These are phyloP conservation scores for Capillidium heterosporum DNA, from an alignment of 371 early-diverging fungal genomes.

Conservation along the genomic window DNA sequence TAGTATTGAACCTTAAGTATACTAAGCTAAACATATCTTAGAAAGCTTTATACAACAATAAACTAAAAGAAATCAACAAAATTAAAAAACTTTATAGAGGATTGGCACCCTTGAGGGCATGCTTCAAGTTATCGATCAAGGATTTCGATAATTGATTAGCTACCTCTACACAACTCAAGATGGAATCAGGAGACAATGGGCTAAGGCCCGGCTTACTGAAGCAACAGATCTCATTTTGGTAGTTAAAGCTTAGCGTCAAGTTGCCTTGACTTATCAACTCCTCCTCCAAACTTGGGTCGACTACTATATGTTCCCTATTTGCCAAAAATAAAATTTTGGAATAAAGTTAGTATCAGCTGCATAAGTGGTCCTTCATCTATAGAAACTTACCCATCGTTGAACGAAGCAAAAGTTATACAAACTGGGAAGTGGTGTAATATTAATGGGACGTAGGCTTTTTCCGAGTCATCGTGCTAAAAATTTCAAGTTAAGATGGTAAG, in stretches of 20 bases:
- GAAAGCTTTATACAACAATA: no score
- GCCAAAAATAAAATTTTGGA: not conserved
- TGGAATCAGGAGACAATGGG: conserved; percentile 29
- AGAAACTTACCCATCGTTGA: conserved; percentile 50
- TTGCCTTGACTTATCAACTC: conserved; percentile 63
- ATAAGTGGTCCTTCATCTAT: not conserved
- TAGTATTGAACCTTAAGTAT: no score
- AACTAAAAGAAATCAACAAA: no score
- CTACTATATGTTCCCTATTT: conserved; percentile 43
- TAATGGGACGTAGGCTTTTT: conserved; percentile 79
- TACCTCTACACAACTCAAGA: no score
- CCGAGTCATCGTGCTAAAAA: conserved; percentile 59
- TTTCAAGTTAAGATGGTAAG: not conserved
- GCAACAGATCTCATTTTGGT: conserved; percentile 79
- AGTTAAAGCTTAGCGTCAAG: conserved; percentile 76
- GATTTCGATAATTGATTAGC: no score
- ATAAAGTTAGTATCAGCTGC: not conserved
- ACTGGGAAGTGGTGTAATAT: conserved; percentile 89
- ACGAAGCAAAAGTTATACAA: conserved; percentile 77
- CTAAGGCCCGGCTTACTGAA: conserved; percentile 83
- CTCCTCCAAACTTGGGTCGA: conserved; percentile 74
- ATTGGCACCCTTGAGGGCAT: no score
- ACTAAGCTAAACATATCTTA: no score
- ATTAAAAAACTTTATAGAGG: no score
- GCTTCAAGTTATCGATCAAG: no score